phyloP scores from a whole-genome alignment of 768 basidiomycete genomes.

The Phanerochaete carnosa region DNA sequence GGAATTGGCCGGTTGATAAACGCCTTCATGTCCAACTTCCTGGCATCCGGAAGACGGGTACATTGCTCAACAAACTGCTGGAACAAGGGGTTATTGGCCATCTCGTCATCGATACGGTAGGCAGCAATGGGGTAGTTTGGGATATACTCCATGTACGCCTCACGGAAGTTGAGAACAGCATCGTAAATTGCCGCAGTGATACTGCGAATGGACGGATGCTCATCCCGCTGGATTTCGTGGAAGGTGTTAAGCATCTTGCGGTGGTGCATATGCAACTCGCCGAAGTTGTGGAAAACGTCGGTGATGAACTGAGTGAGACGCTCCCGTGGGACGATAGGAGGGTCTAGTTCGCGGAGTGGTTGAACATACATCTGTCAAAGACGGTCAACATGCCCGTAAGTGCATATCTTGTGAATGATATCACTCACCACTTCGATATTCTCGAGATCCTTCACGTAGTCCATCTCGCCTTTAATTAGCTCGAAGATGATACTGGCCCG shows the following conservation, averaged over 20 bases:
- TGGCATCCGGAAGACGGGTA: slow-evolving; percentile 68
- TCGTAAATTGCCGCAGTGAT: slow-evolving; percentile 85
- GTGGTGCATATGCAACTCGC: slow-evolving; percentile 73
- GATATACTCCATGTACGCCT: slow-evolving; percentile 90
- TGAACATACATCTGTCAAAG: slow-evolving; percentile 70
- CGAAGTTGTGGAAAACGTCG: slow-evolving; percentile 89
- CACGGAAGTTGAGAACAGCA: slow-evolving; percentile 88
- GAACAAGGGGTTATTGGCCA: slow-evolving; percentile 78
- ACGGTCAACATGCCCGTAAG: not conserved
- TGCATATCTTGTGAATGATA: too few relatives aligned
- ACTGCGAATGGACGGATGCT: slow-evolving; percentile 74
- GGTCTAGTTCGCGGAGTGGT: slow-evolving; percentile 67
- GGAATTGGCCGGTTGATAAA: slow-evolving; percentile 94
- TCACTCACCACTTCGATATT: slow-evolving; percentile 69
- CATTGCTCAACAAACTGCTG: slow-evolving; percentile 73
- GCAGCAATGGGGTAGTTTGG: slow-evolving; percentile 92
- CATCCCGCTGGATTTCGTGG: slow-evolving; percentile 83
- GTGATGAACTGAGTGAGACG: slow-evolving; percentile 72
- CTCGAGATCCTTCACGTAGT: slow-evolving; percentile 89
- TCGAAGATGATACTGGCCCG: slow-evolving; percentile 80
- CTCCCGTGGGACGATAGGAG: slow-evolving; percentile 73
- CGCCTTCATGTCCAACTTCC: slow-evolving; percentile 85
- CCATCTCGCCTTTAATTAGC: slow-evolving; percentile 94
- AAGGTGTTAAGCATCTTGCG: slow-evolving; percentile 73
- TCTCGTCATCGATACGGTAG: slow-evolving; percentile 84